Conservation (phyloP, 1,139 yeast species). For the Yamadazyma membranifaciens region DNA sequence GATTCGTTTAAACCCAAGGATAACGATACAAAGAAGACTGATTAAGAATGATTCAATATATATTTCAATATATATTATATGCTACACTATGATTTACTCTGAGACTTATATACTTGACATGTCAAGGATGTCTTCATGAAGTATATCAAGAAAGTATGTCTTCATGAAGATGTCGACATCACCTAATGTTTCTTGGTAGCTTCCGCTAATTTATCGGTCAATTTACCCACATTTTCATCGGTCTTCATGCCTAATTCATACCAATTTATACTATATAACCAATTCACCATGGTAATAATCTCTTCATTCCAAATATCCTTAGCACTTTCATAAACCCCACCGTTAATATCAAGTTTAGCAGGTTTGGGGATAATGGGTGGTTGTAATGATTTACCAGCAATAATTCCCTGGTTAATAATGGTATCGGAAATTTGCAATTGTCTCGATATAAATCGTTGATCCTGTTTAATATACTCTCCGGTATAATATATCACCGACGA, state of each 20-base stretch:
- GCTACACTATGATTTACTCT: not conserved
- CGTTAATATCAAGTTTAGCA: conserved; percentile 33
- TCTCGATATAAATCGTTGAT: conserved; percentile 45
- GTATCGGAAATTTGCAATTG: conserved; percentile 50
- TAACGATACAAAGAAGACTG: conserved; percentile 4
- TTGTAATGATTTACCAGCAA: conserved; percentile 36
- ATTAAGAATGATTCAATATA: too few species aligned
- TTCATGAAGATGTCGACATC: too few species aligned
- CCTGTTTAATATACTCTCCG: conserved; percentile 53
- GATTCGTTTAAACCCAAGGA: conserved; percentile 28
- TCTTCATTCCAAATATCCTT: conserved; percentile 86
- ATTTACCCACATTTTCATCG: conserved; percentile 31
- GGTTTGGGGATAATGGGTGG: conserved; percentile 29
- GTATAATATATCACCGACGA: conserved; percentile 67
- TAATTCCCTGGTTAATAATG: conserved; percentile 50
- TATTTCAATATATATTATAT: too few species aligned
- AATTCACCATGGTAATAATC: conserved; percentile 62
- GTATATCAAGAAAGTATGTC: too few species aligned
- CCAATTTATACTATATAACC: conserved; percentile 60
- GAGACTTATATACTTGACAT: not conserved
- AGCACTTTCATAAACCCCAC: conserved; percentile 53
- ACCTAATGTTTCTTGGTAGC: conserved; percentile 18
- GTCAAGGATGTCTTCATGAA: too few species aligned
- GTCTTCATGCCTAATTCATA: conserved; percentile 39
- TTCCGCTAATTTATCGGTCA: conserved; percentile 26